These are phyloP conservation scores for Leccinum boreale DNA, from an alignment of 768 basidiomycete genomes.

Conservation along the genomic window DNA sequence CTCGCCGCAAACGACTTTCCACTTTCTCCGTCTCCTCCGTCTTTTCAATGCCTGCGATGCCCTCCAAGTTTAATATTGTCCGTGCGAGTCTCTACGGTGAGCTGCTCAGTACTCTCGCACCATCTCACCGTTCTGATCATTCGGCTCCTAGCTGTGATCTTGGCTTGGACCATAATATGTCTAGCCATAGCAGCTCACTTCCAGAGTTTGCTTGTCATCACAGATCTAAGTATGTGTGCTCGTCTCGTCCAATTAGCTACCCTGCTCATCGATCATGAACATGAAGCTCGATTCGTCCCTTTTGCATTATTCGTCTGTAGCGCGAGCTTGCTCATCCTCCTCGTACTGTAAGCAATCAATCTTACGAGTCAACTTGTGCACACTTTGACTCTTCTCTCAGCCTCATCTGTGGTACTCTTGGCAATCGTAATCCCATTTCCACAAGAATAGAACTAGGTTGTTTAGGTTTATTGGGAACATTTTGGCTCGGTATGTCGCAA, in stretches of 20 bases:
- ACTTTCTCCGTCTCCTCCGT: slow-evolving; percentile 28
- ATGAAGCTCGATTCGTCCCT: slow-evolving; percentile 78
- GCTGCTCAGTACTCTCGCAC: slow-evolving; percentile 13
- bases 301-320: slow-evolving; percentile 80
- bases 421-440: slow-evolving; percentile 72
- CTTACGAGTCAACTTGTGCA: background rate
- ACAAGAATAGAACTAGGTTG: slow-evolving; percentile 73
- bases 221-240: slow-evolving; percentile 68
- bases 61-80: slow-evolving; percentile 68
- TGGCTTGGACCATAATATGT: slow-evolving; percentile 76
- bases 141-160: slow-evolving; percentile 47
- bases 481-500: slow-evolving; percentile 68
- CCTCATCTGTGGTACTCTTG: slow-evolving; percentile 60
- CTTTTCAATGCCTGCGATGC: slow-evolving; percentile 48
- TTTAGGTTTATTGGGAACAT: slow-evolving; percentile 65
- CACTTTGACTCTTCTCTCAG: slow-evolving; percentile 34
- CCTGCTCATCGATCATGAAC: slow-evolving; percentile 27
- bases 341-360: slow-evolving; percentile 53
- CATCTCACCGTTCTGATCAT: slow-evolving; percentile 5
- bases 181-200: slow-evolving; percentile 80
- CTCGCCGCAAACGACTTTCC: slow-evolving; percentile 33
- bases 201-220: slow-evolving; percentile 63
- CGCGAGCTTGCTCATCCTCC: slow-evolving; percentile 64
- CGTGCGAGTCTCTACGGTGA: slow-evolving; percentile 66
- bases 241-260: background rate